A percentile compares a stretch with the other conserved stretches of the same genome.
Evolutionary conservation across 495 filamentous ascomycete species (phyloP).

Genomic region (Parachaetomium inaequale): DNA sequence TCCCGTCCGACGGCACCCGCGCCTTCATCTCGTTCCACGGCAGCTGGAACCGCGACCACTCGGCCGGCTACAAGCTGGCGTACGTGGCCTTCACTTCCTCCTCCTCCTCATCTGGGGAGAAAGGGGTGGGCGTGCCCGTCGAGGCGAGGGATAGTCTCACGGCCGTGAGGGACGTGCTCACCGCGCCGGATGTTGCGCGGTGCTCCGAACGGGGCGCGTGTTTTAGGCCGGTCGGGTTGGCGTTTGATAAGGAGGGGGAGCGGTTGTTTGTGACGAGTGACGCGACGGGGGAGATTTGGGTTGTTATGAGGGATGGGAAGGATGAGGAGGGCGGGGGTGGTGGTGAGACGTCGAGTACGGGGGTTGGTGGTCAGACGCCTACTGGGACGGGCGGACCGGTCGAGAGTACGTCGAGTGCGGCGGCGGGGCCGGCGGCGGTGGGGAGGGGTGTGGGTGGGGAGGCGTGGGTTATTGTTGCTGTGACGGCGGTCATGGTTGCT

Average conservation of each 20-base stretch:
- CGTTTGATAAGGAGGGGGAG: constrained; percentile 41
- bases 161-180: constrained; percentile 47
- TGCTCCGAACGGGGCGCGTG: constrained; percentile 31
- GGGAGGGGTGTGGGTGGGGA: neutral
- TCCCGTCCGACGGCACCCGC: constrained; percentile 13
- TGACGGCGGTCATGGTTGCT: constrained; percentile 11
- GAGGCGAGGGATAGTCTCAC: constrained; percentile 39
- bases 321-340: neutral
- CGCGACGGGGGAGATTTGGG: constrained; percentile 56
- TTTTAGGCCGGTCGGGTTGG: constrained; percentile 55
- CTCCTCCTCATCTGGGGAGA: no score
- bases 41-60: constrained; percentile 50
- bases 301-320: constrained; percentile 34
- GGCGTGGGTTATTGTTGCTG: constrained; percentile 13
- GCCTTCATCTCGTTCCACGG: constrained; percentile 47
- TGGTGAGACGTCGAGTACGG: neutral
- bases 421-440: neutral
- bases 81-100: constrained; percentile 38
- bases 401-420: constrained; percentile 8
- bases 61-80: constrained; percentile 56
- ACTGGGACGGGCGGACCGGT: neutral
- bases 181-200: neutral
- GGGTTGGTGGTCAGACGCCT: neutral
- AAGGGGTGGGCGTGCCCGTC: constrained; percentile 38
- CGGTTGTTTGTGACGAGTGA: constrained; percentile 57